These are phyloP conservation scores for Asterophora lycoperdoides DNA, from an alignment of 768 basidiomycete genomes.

Conservation along the genomic window DNA sequence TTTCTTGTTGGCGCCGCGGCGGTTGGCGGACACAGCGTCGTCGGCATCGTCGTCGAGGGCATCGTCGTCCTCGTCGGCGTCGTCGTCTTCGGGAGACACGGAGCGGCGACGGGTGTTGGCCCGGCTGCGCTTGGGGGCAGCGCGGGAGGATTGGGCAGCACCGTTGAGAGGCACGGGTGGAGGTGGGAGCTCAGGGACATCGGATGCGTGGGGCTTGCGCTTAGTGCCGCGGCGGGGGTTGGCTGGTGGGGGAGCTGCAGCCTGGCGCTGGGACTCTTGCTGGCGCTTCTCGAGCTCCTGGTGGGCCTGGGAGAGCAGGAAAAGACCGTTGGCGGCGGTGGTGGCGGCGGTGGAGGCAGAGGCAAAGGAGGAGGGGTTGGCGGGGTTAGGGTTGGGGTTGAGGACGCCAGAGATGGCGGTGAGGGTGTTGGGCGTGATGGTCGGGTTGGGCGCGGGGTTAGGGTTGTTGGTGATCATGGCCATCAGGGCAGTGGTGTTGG, in stretches of 20 bases:
- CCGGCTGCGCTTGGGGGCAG: constrained; percentile 38
- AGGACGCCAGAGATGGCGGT: constrained; percentile 80
- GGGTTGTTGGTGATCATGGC: constrained; percentile 76
- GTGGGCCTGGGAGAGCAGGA: constrained; percentile 90
- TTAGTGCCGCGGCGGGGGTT: constrained; percentile 58
- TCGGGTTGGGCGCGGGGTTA: constrained; percentile 33
- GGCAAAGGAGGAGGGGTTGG: constrained; percentile 26
- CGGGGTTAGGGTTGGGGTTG: constrained; percentile 41
- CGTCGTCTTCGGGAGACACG: constrained; percentile 32
- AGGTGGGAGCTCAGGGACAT: constrained; percentile 28
- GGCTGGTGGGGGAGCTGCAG: constrained; percentile 28
- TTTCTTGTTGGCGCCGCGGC: constrained; percentile 47
- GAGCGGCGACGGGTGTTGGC: constrained; percentile 28
- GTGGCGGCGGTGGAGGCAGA: constrained; percentile 56
- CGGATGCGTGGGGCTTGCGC: constrained; percentile 54
- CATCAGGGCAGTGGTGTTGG: constrained; percentile 89
- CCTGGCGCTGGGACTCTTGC: constrained; percentile 71
- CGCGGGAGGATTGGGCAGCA: constrained; percentile 14
- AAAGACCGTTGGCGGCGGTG: constrained; percentile 86
- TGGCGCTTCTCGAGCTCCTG: constrained; percentile 97
- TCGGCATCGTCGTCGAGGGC: constrained; percentile 39
- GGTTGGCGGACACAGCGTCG: constrained; percentile 17
- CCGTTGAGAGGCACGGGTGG: constrained; percentile 25
- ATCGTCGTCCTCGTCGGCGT: constrained; percentile 36
- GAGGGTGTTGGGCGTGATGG: constrained; percentile 73